phyloP scores from a whole-genome alignment of 2,329 filamentous ascomycete genomes.

The Neofusicoccum umdonicola region DNA sequence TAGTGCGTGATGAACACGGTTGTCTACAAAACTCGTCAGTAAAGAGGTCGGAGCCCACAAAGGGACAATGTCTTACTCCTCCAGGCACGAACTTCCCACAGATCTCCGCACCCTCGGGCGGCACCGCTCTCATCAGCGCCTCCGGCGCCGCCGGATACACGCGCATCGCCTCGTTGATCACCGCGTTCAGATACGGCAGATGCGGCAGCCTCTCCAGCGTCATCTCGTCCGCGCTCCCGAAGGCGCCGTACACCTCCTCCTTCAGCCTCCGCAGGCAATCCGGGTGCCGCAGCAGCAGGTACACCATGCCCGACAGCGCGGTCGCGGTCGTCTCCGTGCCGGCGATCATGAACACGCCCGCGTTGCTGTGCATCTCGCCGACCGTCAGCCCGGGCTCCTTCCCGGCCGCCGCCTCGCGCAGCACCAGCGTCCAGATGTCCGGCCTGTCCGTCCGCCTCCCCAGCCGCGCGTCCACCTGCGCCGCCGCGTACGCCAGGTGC shows the following conservation, averaged over 20 bases:
- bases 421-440: not conserved
- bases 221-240: conserved; percentile 14
- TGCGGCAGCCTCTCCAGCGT: not conserved
- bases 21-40: conserved; percentile 24
- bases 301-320: conserved; percentile 37
- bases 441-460: not conserved
- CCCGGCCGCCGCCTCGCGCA: not conserved
- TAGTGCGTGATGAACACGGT: not conserved
- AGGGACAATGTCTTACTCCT: conserved; percentile 18
- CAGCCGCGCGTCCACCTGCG: not conserved
- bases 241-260: not conserved
- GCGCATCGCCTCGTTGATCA: conserved; percentile 43
- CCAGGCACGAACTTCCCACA: conserved; percentile 22
- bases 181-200: conserved; percentile 16
- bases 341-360: conserved; percentile 28
- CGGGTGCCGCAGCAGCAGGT: conserved; percentile 28
- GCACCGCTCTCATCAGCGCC: conserved; percentile 30
- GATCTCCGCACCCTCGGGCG: conserved; percentile 29
- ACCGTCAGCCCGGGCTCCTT: not conserved
- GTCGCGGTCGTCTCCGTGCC: conserved; percentile 45
- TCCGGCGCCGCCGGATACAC: conserved; percentile 44
- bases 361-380: conserved; percentile 20
- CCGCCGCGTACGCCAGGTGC: not conserved
- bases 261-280: not conserved
- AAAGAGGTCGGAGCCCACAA: not conserved